A percentile compares a stretch with the other conserved stretches of the same genome.
These are phyloP conservation scores for Pseudogymnoascus sp. DNA, from an alignment of 2,329 filamentous ascomycete genomes.

Conservation along the genomic window DNA sequence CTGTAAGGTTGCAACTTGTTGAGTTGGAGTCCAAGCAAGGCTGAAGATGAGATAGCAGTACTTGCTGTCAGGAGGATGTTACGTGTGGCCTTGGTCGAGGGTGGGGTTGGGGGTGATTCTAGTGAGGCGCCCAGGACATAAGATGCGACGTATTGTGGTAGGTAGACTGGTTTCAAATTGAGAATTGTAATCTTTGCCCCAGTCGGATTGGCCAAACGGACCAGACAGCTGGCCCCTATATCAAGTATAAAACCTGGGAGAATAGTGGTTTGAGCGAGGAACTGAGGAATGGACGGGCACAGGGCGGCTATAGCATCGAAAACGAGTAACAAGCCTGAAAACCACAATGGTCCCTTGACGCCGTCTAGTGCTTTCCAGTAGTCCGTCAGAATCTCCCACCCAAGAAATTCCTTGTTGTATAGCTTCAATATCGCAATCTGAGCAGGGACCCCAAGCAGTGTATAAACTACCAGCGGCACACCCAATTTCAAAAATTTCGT, in stretches of 20 bases:
- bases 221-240: neutral
- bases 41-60: neutral
- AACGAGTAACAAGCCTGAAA: neutral
- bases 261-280: neutral
- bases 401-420: neutral
- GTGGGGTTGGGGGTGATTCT: neutral
- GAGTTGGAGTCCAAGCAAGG: neutral
- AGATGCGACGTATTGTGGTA: neutral
- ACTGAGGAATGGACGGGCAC: neutral
- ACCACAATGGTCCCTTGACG: neutral
- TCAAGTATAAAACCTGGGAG: neutral
- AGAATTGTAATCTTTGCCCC: neutral
- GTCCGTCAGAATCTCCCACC: neutral
- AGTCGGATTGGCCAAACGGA: neutral
- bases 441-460: slow-evolving; percentile 1
- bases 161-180: neutral
- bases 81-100: neutral
- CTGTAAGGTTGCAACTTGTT: neutral
- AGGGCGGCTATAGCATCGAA: neutral
- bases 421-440: slow-evolving; percentile 9
- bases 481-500: slow-evolving; percentile 12
- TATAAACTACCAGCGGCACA: slow-evolving; percentile 10
- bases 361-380: neutral
- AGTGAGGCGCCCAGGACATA: neutral
- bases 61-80: neutral